Conservation (phyloP, 2,329 filamentous ascomycete species). For the Blastomyces emzantsi region DNA sequence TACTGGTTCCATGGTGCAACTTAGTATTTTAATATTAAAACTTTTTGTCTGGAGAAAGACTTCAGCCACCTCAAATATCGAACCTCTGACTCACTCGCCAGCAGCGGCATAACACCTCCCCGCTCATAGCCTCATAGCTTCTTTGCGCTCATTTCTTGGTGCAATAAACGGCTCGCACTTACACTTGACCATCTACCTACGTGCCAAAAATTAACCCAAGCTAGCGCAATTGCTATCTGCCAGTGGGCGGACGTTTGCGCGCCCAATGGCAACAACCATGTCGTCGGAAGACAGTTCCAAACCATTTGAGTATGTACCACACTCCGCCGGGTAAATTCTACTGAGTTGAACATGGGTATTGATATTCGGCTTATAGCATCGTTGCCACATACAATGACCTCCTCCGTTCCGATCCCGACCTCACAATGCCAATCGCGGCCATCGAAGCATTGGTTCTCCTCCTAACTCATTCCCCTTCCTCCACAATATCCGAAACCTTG, state of each 20-base stretch:
- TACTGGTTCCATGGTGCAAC: neutral
- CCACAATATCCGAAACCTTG: conserved; percentile 89
- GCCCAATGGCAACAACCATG: conserved; percentile 25
- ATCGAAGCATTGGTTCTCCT: conserved; percentile 86
- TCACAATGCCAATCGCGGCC: conserved; percentile 92
- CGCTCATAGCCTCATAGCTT: neutral
- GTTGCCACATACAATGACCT: conserved; percentile 57
- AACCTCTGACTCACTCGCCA: neutral
- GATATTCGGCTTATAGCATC: conserved; percentile 38
- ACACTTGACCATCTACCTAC: neutral
- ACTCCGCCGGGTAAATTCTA: neutral
- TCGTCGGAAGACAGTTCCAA: conserved; percentile 21
- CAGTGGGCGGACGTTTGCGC: conserved; percentile 7
- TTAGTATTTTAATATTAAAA: neutral
- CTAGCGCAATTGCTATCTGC: neutral
- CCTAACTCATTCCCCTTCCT: conserved; percentile 67
- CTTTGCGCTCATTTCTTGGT: neutral
- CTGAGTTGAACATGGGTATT: neutral
- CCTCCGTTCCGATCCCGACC: conserved; percentile 61
- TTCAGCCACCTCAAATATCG: neutral
- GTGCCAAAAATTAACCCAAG: neutral
- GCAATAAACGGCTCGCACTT: neutral
- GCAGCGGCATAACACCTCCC: neutral
- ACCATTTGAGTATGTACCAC: conserved; percentile 14
- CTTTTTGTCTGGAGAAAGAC: neutral